These are phyloP conservation scores for Agrocybe praecox DNA, from an alignment of 768 basidiomycete species.

Conservation along the genomic window DNA sequence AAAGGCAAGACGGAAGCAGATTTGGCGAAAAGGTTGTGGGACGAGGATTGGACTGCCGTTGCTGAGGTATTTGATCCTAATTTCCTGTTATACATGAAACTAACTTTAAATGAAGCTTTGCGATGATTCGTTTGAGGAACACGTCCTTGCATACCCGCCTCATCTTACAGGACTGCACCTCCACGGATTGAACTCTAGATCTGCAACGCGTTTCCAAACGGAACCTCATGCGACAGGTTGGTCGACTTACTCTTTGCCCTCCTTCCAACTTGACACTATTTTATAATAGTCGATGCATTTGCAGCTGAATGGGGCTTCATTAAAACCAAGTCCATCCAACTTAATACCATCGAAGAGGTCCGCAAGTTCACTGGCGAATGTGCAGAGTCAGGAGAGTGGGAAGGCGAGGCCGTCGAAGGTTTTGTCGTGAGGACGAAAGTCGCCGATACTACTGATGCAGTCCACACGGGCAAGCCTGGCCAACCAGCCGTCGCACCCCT, in stretches of 20 bases:
- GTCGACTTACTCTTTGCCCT: not conserved
- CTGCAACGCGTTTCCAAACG: constrained; percentile 66
- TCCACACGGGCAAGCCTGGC: constrained; percentile 11
- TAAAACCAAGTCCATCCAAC: constrained; percentile 60
- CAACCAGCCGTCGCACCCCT: not conserved
- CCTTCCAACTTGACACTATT: not conserved
- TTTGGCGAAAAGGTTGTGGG: constrained; percentile 76
- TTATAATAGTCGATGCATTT: constrained; percentile 67
- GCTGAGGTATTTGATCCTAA: constrained; percentile 68
- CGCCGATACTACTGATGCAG: constrained; percentile 35
- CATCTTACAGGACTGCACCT: constrained; percentile 90
- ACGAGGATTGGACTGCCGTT: constrained; percentile 84
- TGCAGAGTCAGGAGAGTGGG: constrained; percentile 72
- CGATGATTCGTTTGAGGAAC: constrained; percentile 97
- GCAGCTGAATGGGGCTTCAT: constrained; percentile 94
- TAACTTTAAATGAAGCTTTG: constrained; percentile 68
- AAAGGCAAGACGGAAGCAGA: constrained; percentile 72
- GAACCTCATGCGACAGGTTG: constrained; percentile 48
- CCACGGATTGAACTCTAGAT: constrained; percentile 83
- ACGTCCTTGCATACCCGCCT: constrained; percentile 82
- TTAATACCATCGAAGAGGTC: constrained; percentile 69
- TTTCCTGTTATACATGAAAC: not conserved
- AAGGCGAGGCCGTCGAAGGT: constrained; percentile 44
- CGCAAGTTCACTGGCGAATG: constrained; percentile 71
- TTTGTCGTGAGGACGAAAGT: constrained; percentile 90